A percentile compares a stretch with the other conserved stretches of the same genome.
Conservation (phyloP, 345 rosid genomes). For the Salix dunnii region DNA sequence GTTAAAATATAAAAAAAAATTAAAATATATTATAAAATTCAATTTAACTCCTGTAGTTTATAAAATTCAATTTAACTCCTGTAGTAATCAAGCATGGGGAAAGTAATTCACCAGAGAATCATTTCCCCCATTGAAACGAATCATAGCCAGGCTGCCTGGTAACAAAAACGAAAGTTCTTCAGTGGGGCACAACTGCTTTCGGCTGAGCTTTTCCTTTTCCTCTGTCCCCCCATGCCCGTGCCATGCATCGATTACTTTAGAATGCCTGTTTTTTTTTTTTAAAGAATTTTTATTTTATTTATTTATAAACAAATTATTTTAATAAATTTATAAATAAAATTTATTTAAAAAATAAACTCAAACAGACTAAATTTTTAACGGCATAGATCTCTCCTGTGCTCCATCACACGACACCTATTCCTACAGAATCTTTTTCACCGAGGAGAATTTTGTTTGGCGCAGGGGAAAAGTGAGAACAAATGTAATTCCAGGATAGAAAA, state of each 20-base stretch:
- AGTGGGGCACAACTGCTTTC: not conserved
- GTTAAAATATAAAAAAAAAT: no score
- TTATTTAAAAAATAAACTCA: no score
- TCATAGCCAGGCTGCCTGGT: not conserved
- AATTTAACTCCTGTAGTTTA: no score
- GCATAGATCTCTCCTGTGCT: not conserved
- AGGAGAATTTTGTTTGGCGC: not conserved
- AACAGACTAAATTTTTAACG: no score
- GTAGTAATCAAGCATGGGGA: no score
- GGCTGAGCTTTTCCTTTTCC: not conserved
- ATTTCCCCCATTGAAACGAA: not conserved
- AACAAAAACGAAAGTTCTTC: not conserved
- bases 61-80: no score
- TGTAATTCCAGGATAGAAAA: no score
- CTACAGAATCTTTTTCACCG: not conserved
- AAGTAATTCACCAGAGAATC: not conserved
- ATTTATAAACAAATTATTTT: no score
- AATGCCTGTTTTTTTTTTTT: no score
- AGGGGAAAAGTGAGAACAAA: not conserved
- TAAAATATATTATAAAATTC: no score
- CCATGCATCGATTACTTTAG: not conserved
- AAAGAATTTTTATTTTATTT: no score
- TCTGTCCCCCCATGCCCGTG: not conserved
- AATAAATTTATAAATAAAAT: no score
- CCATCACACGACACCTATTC: constrained; percentile 15